Conservation (phyloP, 106 monocot species). For the Dendrobium catenatum region DNA sequence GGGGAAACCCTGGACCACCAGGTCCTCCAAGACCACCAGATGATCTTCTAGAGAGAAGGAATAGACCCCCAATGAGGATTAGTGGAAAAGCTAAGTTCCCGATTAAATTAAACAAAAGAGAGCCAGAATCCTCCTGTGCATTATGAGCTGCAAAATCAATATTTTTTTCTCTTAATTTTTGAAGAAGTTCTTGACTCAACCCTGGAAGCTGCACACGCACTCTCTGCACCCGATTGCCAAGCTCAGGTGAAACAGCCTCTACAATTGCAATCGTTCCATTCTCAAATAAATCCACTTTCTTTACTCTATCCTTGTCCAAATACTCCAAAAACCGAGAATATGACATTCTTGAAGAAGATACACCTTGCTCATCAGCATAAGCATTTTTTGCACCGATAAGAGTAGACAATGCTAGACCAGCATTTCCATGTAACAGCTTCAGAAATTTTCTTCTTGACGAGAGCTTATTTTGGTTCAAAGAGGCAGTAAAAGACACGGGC, state of each 20-base stretch:
- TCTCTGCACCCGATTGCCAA: slow-evolving; percentile 77
- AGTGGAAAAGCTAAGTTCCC: slow-evolving; percentile 92
- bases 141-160: slow-evolving; percentile 95
- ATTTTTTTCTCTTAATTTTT: slow-evolving; percentile 89
- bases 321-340: slow-evolving; percentile 92
- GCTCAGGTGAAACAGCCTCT: slow-evolving; percentile 84
- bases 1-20: slow-evolving; percentile 82
- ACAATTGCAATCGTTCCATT: slow-evolving; percentile 99
- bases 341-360: slow-evolving; percentile 97
- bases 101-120: slow-evolving; percentile 79
- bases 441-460: slow-evolving; percentile 74
- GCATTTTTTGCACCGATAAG: slow-evolving; percentile 40
- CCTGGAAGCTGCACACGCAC: slow-evolving; percentile 98
- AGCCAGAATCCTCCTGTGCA: slow-evolving; percentile 82
- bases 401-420: slow-evolving; percentile 55
- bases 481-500: slow-evolving; percentile 48
- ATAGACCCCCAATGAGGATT: slow-evolving; percentile 81
- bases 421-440: slow-evolving; percentile 76
- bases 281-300: slow-evolving; percentile 81
- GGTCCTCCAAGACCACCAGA: slow-evolving; percentile 91
- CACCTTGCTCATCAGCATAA: slow-evolving; percentile 83
- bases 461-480: slow-evolving; percentile 42
- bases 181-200: slow-evolving; percentile 87
- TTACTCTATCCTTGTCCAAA: slow-evolving; percentile 90
- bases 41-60: slow-evolving; percentile 83